Percentiles rank a stretch among this genome's conserved stretches.
These are phyloP conservation scores for Ascochyta pisi DNA, from an alignment of 2,329 filamentous ascomycete species.

Conservation along the genomic window DNA sequence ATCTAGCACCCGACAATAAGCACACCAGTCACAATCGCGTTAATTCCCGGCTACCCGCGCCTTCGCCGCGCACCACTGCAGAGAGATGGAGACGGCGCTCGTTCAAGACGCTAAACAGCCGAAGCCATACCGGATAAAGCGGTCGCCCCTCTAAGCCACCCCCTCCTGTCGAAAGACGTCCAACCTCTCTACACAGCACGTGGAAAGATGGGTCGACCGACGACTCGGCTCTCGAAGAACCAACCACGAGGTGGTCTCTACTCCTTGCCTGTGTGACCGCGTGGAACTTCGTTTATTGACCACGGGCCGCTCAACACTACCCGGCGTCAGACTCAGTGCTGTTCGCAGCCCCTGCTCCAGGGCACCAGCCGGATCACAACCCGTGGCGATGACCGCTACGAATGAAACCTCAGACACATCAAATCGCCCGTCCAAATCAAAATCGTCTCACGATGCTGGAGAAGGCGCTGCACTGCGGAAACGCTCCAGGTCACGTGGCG, in stretches of 20 bases:
- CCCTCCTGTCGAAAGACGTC: slow-evolving; percentile 14
- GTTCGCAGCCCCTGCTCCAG: slow-evolving; percentile 14
- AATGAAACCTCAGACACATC: slow-evolving; percentile 11
- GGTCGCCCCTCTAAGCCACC: slow-evolving; percentile 19
- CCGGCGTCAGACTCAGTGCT: slow-evolving; percentile 10
- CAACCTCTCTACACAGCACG: slow-evolving; percentile 17
- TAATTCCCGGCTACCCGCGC: slow-evolving; percentile 15
- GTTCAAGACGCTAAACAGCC: slow-evolving; percentile 16
- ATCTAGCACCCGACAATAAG: slow-evolving; percentile 4
- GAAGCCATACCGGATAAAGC: slow-evolving; percentile 11
- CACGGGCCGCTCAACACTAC: slow-evolving; percentile 11
- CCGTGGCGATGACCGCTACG: slow-evolving; percentile 14
- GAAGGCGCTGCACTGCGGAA: slow-evolving; percentile 18
- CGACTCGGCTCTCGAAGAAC: slow-evolving; percentile 16
- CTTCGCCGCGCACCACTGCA: slow-evolving; percentile 14
- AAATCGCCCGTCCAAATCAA: slow-evolving; percentile 12
- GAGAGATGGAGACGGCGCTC: slow-evolving; percentile 10
- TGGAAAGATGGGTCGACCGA: slow-evolving; percentile 19
- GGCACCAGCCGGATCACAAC: slow-evolving; percentile 4
- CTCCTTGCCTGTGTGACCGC: slow-evolving; percentile 11
- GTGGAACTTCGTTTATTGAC: slow-evolving; percentile 18
- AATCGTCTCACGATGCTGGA: slow-evolving; percentile 11
- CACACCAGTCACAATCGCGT: slow-evolving; percentile 15
- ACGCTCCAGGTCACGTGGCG: slow-evolving; percentile 16
- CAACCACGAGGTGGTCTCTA: slow-evolving; percentile 17